Conservation (phyloP, 257 asterid species). For the Lycium barbarum region DNA sequence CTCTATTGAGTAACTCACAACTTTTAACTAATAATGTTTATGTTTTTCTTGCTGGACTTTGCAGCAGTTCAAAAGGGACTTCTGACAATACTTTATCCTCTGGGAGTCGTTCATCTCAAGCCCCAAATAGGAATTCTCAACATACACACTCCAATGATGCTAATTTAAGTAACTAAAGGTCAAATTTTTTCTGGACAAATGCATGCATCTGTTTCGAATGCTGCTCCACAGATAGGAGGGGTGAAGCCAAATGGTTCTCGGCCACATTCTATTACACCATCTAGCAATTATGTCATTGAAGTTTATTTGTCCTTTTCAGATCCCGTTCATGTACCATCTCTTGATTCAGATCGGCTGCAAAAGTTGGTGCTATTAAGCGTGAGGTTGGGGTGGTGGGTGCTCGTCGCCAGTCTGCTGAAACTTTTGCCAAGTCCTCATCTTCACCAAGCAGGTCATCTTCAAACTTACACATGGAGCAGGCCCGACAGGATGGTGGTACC, state of each 20-base stretch:
- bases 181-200: conserved; percentile 62
- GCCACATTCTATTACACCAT: conserved; percentile 57
- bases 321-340: conserved; percentile 99
- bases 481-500: conserved; percentile 35
- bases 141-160: conserved; percentile 60
- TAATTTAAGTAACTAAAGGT: conserved; percentile 46
- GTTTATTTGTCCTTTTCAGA: conserved; percentile 91
- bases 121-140: conserved; percentile 53
- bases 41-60: conserved; percentile 27
- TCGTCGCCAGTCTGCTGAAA: conserved; percentile 71
- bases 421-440: conserved; percentile 52
- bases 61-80: conserved; percentile 53
- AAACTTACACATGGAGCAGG: conserved; percentile 54
- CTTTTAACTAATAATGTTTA: neutral
- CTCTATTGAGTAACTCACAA: neutral
- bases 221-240: conserved; percentile 49
- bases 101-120: conserved; percentile 54
- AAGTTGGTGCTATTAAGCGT: conserved; percentile 89
- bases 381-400: conserved; percentile 97
- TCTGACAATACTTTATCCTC: conserved; percentile 56
- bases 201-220: conserved; percentile 44
- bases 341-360: conserved; percentile 75
- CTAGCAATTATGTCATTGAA: conserved; percentile 71
- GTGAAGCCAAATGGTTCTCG: conserved; percentile 56
- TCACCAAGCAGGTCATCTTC: conserved; percentile 57